A percentile compares a stretch with the other conserved stretches of the same genome.
Conservation (phyloP, 2,329 filamentous ascomycete genomes). For the Diplodia intermedia region DNA sequence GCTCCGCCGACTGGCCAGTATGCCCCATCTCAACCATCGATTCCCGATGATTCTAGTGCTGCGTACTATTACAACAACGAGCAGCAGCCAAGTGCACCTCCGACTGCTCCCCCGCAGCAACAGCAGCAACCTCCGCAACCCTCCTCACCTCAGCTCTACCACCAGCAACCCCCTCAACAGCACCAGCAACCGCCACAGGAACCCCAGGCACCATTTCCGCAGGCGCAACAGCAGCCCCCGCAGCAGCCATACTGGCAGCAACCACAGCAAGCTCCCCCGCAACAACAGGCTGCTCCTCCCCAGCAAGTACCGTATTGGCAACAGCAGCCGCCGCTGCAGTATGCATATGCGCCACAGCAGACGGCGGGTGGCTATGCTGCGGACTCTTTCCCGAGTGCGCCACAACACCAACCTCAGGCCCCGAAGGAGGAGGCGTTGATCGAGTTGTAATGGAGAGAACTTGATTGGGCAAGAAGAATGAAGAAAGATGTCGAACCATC, state of each 20-base stretch:
- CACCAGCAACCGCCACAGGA: conserved; percentile 37
- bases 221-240: conserved; percentile 31
- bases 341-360: conserved; percentile 38
- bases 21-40: conserved; percentile 44
- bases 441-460: conserved; percentile 64
- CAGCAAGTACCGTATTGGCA: conserved; percentile 44
- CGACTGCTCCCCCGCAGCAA: conserved; percentile 33
- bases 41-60: conserved; percentile 44
- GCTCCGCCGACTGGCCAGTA: conserved; percentile 43
- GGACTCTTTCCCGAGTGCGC: conserved; percentile 68
- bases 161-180: conserved; percentile 36
- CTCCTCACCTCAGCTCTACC: conserved; percentile 31
- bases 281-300: conserved; percentile 35
- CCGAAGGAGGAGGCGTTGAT: conserved; percentile 78
- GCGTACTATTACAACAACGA: conserved; percentile 34
- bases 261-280: conserved; percentile 22
- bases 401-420: conserved; percentile 62
- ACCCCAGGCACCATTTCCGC: conserved; percentile 32
- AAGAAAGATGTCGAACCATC: background rate
- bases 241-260: conserved; percentile 34
- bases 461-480: background rate
- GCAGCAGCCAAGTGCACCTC: conserved; percentile 22
- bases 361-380: conserved; percentile 50
- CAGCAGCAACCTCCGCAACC: conserved; percentile 33
- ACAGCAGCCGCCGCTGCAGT: conserved; percentile 46